A percentile compares a stretch with the other conserved stretches of the same genome.
phyloP scores from a whole-genome alignment of 2,329 filamentous ascomycete species.

The Stemphylium vesicarium region DNA sequence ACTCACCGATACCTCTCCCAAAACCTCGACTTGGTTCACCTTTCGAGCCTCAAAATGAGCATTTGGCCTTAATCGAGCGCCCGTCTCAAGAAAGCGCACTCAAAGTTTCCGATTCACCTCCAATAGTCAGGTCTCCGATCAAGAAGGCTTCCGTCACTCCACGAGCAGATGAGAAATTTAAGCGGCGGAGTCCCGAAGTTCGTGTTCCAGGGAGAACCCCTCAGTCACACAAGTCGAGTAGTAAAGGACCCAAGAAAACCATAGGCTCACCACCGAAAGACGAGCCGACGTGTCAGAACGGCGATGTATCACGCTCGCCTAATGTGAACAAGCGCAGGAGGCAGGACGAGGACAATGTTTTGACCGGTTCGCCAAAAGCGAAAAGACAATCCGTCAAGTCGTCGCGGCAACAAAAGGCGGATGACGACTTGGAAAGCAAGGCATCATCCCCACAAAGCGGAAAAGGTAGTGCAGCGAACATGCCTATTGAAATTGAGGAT shows the following conservation, averaged over 20 bases:
- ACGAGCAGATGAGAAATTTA: background rate
- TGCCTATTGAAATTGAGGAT: slow-evolving; percentile 37
- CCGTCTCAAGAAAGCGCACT: background rate
- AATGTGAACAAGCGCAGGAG: slow-evolving; percentile 12
- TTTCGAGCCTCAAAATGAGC: slow-evolving; percentile 2
- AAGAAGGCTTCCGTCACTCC: background rate
- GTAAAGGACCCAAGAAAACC: background rate
- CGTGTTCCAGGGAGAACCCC: slow-evolving; percentile 7
- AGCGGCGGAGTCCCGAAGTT: slow-evolving; percentile 14
- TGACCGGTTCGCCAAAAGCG: background rate
- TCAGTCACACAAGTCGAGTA: background rate
- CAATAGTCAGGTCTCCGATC: background rate
- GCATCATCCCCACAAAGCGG: background rate
- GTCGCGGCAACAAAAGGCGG: background rate
- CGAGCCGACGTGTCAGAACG: background rate
- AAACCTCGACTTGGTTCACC: slow-evolving; percentile 19
- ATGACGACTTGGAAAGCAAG: background rate
- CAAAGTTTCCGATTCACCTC: slow-evolving; percentile 6
- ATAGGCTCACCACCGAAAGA: background rate
- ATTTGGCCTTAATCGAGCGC: background rate
- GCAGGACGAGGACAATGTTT: background rate
- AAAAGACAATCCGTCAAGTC: slow-evolving; percentile 2
- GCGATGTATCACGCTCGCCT: background rate
- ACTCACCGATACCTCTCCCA: background rate
- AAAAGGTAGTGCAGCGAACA: slow-evolving; percentile 20